Base-by-base conservation (phyloP, 345 rosid species). In the Aegle marmelos region DNA sequence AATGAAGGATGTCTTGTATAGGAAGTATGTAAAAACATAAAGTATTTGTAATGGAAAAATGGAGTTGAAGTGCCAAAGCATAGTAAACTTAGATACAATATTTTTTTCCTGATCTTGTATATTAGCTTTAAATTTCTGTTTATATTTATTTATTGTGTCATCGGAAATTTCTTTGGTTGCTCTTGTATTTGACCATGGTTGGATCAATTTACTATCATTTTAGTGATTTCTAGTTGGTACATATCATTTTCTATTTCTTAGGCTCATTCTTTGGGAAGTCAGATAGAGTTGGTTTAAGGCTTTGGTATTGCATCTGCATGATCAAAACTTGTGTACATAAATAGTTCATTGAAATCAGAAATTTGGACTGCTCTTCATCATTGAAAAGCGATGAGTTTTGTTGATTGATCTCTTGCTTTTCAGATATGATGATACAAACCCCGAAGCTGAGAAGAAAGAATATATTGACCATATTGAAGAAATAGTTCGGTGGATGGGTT, bases 371-470 rank as follows among this genome's bases (percentile, higher is more conserved):
- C 56, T 31, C 64, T 68, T 58, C 56, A 28, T 24, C 25, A 25
- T 45, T 60, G 24, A 37, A 60, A 37, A 70, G 56, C 2, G 53
- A 70, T 76, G 73, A 79, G 17, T 34, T 53, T 67, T 67, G 68
- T 25, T 87, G 68, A 80, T 30, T 63, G 65, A 63, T 58, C 71
- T 75, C 39, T 68, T 50, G 24, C n/a, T 2, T 25, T 84, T 68
- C 79, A 92, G 99, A 79, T 96, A 80, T 81, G 99, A 96, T 82
- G 99, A 96, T 74, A 96, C 99, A 31, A 96, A 96, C 76, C 99
- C 98, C 1, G 98, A 96, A 86, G 98, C 99, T 84, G 98, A 96
- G 81, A 96, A 91, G 91, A 91, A 89, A 89, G 99, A 96, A 83
- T 92, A 96, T 70, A 96, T 96, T 64, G 88, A 92, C 86, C 99